Base-by-base conservation (phyloP, 371 early-diverging fungal species). In the Dichotomocladium elegans region DNA sequence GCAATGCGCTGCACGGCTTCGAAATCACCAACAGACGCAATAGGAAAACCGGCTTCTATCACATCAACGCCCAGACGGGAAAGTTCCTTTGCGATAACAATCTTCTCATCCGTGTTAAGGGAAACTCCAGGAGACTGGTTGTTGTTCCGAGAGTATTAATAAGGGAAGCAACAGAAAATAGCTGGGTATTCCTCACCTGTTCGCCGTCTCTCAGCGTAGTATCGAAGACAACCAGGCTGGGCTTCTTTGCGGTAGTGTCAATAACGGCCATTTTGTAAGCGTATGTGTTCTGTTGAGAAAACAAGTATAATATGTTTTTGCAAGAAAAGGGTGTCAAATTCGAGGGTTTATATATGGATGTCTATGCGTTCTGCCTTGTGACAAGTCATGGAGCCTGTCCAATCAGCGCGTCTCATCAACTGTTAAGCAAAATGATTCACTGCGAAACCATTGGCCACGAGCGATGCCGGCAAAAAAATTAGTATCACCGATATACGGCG, bases 91-190 rank as follows among this genome's bases (percentile, higher is more conserved):
- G 97, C 97, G 51, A 97, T 94, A 58, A 90, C 89, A 45, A 97
- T 77, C 77, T 97, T 97, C 74, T 97, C 98, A 29, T 86, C 85
- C 2, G 84, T 81, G 57, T 86, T 92, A 30, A 97, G 82, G 48
- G 94, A 96, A 27, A 95, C 95, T 58, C 98, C 96, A 6, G 98
- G 96, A 35, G 94, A 92, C 92, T 95, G n/a, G n/a, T n/a, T n/a
- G n/a, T n/a, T n/a, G n/a, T n/a, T n/a, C n/a, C n/a, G n/a, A n/a
- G n/a, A n/a, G n/a, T n/a, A n/a, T n/a, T n/a, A n/a, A n/a, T n/a
- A n/a, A n/a, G n/a, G n/a, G n/a, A n/a, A n/a, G n/a, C n/a, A n/a
- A n/a, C n/a, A n/a, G n/a, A n/a, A n/a, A n/a, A n/a, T n/a, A n/a
- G n/a, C n/a, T n/a, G n/a, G n/a, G n/a, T 35, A 35, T 37, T 17